Conservation (phyloP, 495 filamentous ascomycete genomes). For the Daldinia vernicosa region DNA sequence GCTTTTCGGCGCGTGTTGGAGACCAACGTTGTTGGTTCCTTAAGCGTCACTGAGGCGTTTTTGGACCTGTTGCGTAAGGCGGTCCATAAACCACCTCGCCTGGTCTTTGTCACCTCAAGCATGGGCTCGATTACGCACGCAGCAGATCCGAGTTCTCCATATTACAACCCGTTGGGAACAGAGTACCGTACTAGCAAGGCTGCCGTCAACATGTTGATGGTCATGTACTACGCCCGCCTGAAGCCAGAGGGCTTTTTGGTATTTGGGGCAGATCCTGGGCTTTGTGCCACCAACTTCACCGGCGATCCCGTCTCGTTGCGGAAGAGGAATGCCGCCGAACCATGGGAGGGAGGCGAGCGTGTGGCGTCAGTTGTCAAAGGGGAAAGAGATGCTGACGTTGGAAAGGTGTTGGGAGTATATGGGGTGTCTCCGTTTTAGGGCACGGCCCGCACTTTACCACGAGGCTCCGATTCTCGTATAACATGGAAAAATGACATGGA, state of each 20-base stretch:
- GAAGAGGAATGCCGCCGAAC: slow-evolving; percentile 41
- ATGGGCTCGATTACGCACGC: slow-evolving; percentile 51
- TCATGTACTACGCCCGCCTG: slow-evolving; percentile 23
- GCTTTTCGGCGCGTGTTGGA: slow-evolving; percentile 50
- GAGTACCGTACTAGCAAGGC: slow-evolving; percentile 51
- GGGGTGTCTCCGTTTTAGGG: slow-evolving; percentile 38
- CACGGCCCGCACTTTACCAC: too few species aligned
- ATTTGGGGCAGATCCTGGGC: slow-evolving; percentile 30
- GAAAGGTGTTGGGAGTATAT: slow-evolving; percentile 42
- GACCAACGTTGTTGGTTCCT: slow-evolving; percentile 53
- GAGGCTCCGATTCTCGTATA: too few species aligned
- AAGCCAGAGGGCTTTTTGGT: slow-evolving; percentile 26
- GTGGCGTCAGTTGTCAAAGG: slow-evolving; percentile 45
- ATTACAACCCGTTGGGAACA: slow-evolving; percentile 15
- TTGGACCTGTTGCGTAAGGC: slow-evolving; percentile 54
- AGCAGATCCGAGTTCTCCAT: slow-evolving; percentile 15
- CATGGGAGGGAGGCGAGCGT: slow-evolving; percentile 42
- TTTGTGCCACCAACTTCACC: slow-evolving; percentile 29
- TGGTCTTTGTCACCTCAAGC: slow-evolving; percentile 42
- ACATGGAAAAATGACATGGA: too few species aligned
- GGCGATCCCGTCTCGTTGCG: slow-evolving; percentile 37
- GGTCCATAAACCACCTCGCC: slow-evolving; percentile 15
- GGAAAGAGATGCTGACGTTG: slow-evolving; percentile 46
- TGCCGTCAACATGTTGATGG: slow-evolving; percentile 54
- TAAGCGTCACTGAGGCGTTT: slow-evolving; percentile 53